Conservation (phyloP, 2,329 filamentous ascomycete genomes). For the Arachnopeziza araneosa region DNA sequence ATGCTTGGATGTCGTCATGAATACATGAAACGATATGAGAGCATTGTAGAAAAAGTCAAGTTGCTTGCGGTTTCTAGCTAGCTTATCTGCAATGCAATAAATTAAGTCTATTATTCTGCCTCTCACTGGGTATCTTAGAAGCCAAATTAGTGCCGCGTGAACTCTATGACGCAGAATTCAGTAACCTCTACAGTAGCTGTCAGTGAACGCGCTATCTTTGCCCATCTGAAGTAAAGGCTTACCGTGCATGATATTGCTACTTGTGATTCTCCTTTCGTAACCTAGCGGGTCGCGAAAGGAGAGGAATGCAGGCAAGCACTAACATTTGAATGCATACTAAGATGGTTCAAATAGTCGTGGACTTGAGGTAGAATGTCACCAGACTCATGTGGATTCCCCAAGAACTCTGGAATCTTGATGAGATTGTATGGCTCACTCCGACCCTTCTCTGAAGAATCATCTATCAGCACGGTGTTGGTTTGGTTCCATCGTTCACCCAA, state of each 20-base stretch:
- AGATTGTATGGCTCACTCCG: constrained; percentile 79
- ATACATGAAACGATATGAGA: not conserved
- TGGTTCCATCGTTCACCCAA: constrained; percentile 60
- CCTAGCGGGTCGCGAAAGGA: constrained; percentile 39
- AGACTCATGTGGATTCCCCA: constrained; percentile 38
- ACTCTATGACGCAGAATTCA: not conserved
- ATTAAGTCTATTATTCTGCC: not conserved
- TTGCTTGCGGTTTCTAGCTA: constrained; percentile 8
- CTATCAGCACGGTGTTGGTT: constrained; percentile 81
- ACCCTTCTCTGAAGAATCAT: constrained; percentile 79
- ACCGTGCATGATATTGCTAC: no score
- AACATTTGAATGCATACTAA: constrained; percentile 52
- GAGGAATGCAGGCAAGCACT: constrained; percentile 51
- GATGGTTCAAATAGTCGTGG: constrained; percentile 54
- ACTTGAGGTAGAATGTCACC: constrained; percentile 48
- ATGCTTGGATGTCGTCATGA: not conserved
- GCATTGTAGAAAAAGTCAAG: not conserved
- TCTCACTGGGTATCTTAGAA: not conserved
- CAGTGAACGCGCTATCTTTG: no score
- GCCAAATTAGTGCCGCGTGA: not conserved
- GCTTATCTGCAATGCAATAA: constrained; percentile 8
- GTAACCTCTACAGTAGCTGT: not conserved
- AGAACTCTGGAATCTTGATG: constrained; percentile 74
- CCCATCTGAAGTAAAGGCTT: no score
- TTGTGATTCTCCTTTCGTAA: no score